Evolutionary conservation across 345 rosid genomes (phyloP), one percentile per base, ranked within the genome.

Genomic region (Syzygium oleosum): DNA sequence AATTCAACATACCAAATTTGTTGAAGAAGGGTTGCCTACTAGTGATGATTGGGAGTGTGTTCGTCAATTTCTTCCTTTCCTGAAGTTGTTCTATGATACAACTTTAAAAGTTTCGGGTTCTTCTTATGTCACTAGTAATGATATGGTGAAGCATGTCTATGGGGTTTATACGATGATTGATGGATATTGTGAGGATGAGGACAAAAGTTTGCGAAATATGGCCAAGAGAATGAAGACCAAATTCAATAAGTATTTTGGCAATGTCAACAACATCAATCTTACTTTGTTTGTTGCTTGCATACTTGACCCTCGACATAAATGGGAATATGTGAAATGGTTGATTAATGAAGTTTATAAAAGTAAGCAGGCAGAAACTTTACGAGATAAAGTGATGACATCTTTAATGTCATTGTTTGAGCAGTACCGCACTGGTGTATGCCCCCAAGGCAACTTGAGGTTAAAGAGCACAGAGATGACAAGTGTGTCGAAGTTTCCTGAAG

Each of bases 241-340:
- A 23, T 59, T n/a, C 49, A 84, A 87, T 12, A 89, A 87, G 38
- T 90, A 90, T 78, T 86, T 86, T 19, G 87, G 88, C 8, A 73
- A 73, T 52, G 12, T 79, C 1, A 51, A 86, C 12, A 79, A 77
- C 13, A 51, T 84, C 13, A 86, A 86, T 78, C 19, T 84, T 17
- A 31, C 85, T 46, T 77, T 87, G 58, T 85, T 49, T 29, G 19
- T 90, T 55, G 88, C 87, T 15, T 78, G 46, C 13, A 58, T 85
- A 7, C 78, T 89, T 65, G 86, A 89, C 23, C 87, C 88, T 79
- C 63, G 85, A 0, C 54, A 80, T 27, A 87, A 87, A 19, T 46
- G 58, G 41, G 54, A 79, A 41, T 87, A 53, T 87, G 85, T 87
- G 25, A 51, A 23, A 56, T 87, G 78, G 77, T 7, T 58, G n/a